phyloP scores from a whole-genome alignment of 2,329 filamentous ascomycete species.

The Cladosporium sp. region DNA sequence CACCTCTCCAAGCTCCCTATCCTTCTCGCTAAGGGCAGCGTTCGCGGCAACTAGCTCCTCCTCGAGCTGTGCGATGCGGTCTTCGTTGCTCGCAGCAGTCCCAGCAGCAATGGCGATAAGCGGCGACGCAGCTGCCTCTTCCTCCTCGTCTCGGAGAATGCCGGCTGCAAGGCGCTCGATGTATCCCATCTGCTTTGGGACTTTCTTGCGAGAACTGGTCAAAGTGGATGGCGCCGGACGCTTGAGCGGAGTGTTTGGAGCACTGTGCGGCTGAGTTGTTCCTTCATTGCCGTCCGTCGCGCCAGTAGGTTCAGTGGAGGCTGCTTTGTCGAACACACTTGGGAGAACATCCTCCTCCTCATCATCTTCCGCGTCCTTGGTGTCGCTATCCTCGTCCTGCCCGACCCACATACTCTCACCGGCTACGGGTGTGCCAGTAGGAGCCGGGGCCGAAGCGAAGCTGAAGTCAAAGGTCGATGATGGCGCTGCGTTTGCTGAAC shows the following conservation, averaged over 20 bases:
- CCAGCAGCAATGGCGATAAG: not conserved
- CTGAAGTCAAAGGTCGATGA: conserved; percentile 8
- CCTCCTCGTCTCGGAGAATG: not conserved
- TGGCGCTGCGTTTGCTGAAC: not conserved
- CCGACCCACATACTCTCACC: conserved; percentile 22
- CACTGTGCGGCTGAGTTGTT: too few species aligned
- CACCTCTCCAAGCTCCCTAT: not conserved
- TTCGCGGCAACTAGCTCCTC: not conserved
- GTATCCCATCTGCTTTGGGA: conserved; percentile 15
- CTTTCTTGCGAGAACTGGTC: not conserved
- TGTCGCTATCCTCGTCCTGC: conserved; percentile 10
- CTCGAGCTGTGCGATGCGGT: conserved; percentile 2
- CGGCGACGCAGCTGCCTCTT: not conserved
- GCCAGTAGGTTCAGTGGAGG: not conserved
- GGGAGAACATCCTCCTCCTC: not conserved
- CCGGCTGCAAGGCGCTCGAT: conserved; percentile 18
- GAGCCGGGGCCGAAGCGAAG: conserved; percentile 10
- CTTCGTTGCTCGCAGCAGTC: not conserved
- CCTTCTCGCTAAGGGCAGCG: not conserved
- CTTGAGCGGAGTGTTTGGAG: not conserved
- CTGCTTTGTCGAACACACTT: not conserved
- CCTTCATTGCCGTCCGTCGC: not conserved
- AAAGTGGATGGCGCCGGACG: not conserved
- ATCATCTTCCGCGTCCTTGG: not conserved
- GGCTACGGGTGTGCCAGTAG: not conserved